Conservation (phyloP, 768 basidiomycete genomes). For the Tricholoma bakamatsutake region DNA sequence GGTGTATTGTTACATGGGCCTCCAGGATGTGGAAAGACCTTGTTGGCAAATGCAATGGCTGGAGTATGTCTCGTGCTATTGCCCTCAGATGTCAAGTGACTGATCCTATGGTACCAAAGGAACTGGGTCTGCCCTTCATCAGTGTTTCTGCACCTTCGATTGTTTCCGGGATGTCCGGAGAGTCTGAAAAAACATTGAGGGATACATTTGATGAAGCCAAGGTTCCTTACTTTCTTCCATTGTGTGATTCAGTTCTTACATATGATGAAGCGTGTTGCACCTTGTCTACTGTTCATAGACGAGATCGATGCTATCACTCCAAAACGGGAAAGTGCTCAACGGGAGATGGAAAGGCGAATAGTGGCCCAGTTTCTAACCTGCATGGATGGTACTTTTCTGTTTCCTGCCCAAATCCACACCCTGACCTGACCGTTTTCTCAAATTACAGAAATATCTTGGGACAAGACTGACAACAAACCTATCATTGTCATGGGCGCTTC, state of each 20-base stretch:
- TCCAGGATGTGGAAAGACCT: conserved; percentile 95
- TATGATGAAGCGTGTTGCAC: conserved; percentile 66
- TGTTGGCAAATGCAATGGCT: conserved; percentile 91
- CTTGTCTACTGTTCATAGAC: conserved; percentile 93
- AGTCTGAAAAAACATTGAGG: conserved; percentile 92
- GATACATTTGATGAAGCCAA: conserved; percentile 98
- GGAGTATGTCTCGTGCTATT: conserved; percentile 51
- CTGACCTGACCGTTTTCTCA: conserved; percentile 1
- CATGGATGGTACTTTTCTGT: conserved; percentile 81
- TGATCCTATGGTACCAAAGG: conserved; percentile 41
- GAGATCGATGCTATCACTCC: conserved; percentile 98
- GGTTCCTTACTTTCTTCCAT: conserved; percentile 33
- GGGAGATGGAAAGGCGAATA: conserved; percentile 97
- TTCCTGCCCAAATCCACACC: not conserved
- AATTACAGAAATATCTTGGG: conserved; percentile 83
- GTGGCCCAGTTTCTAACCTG: conserved; percentile 97
- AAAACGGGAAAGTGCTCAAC: conserved; percentile 94
- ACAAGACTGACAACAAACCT: conserved; percentile 87
- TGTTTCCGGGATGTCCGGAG: conserved; percentile 97
- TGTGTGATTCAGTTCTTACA: not conserved
- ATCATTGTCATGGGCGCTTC: conserved; percentile 96
- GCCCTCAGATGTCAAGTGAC: not conserved
- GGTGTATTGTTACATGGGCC: conserved; percentile 94
- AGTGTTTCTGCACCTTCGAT: conserved; percentile 92
- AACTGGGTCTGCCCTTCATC: conserved; percentile 90